Evolutionary conservation across 2,329 filamentous ascomycete genomes (phyloP).

Genomic region (Fusarium chlamydosporum): DNA sequence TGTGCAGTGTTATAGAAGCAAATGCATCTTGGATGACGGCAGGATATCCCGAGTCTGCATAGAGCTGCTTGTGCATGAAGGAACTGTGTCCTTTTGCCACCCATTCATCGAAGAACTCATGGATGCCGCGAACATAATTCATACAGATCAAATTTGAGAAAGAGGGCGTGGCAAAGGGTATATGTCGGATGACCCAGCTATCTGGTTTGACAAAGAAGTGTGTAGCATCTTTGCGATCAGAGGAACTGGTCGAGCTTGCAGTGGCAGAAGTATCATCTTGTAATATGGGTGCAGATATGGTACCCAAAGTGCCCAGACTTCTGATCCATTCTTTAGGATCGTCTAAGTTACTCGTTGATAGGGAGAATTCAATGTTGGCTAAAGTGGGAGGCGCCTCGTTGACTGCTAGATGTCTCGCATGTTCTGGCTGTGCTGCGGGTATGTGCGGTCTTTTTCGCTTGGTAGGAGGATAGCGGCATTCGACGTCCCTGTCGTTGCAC

Average conservation of each 20-base stretch:
- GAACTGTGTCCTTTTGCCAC: conserved; percentile 9
- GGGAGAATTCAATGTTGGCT: not conserved
- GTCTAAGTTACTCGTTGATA: not conserved
- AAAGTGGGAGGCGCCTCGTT: not conserved
- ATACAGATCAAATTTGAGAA: conserved; percentile 15
- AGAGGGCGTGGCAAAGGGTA: not conserved
- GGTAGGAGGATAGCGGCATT: conserved; percentile 11
- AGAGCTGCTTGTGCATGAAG: conserved; percentile 22
- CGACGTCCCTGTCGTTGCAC: conserved; percentile 15
- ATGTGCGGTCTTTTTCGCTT: conserved; percentile 7
- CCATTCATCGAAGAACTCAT: conserved; percentile 15
- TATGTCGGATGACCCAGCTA: conserved; percentile 8
- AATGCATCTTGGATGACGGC: conserved; percentile 12
- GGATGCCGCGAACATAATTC: conserved; percentile 10
- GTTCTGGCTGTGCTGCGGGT: not conserved
- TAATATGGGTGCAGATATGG: not conserved
- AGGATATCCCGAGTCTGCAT: conserved; percentile 2
- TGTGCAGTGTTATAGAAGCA: not conserved
- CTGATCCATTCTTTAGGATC: conserved; percentile 16
- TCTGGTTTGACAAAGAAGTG: conserved; percentile 12
- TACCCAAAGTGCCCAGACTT: not conserved
- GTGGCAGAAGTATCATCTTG: not conserved
- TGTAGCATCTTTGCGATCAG: not conserved
- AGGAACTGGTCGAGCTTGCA: not conserved
- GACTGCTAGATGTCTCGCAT: not conserved